Evolutionary conservation across 192 early-diverging fungal genomes (phyloP), one percentile per base, ranked within the genome.

Genomic region (Chytriomyces hyalinus): DNA sequence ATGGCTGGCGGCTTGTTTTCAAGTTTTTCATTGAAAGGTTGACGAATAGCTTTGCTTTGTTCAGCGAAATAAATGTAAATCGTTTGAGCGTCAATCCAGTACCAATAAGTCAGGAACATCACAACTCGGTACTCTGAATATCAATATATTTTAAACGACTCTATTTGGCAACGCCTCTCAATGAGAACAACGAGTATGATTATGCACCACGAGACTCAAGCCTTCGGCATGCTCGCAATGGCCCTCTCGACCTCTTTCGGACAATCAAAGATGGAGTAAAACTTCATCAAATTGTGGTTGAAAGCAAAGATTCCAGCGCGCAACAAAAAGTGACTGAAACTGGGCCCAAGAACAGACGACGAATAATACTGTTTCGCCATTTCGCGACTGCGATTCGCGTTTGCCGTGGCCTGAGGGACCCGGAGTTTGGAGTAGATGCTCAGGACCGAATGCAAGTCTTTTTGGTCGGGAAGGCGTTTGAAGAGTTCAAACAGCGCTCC

Each of bases 401-500:
- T 36, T 15, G 6, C 9, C 9, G 44, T 63, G 28, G 66, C 65
- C 6, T 50, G 60, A 8, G 49, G 45, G 24, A 50, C 47, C 5
- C 79, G 63, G 15, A 80, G 20, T 47, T 22, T 9, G 26, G 20
- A 22, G 61, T 73, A 79, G 24, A 66, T 26, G 2, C 44, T 49
- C 20, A 81, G 63, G 3, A 73, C 72, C 3, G 9, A 43, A 6
- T 51, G 61, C 48, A 51, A 0, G 3, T 45, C 22, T n/a, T 9
- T 71, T 63, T 28, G 10, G 51, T 48, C 20, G 17, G 45, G 64
- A 59, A 69, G 49, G 10, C 43, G 53, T 43, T 13, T 8, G 13
- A 78, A 11, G 10, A 82, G 60, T 43, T 80, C 77, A 5, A 47
- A 24, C 8, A 82, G 59, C 5, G 76, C 72, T 11, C 70, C 80